Base-by-base conservation (phyloP, 2,329 filamentous ascomycete species). In the Apiospora arundinis region DNA sequence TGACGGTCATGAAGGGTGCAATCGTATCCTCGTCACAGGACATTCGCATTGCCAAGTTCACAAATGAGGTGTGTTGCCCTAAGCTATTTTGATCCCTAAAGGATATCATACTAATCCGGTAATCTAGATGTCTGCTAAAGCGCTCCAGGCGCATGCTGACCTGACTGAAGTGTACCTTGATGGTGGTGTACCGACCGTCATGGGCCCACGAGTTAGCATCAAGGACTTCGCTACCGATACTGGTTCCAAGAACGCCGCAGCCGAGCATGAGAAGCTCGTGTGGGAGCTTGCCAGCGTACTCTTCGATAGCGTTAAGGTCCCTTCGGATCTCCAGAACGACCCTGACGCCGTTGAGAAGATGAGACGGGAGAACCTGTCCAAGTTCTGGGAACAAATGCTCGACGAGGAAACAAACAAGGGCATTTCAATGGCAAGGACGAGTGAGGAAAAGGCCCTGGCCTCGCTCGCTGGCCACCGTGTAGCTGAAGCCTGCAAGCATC, bases 221-320 rank as follows among this genome's bases (percentile, higher is more conserved):
- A 83, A 83, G 21, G 81, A 86, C 12, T 83, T 91, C 70, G 84
- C 84, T 72, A 52, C 73, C 7, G 73, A 77, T 4, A 79, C 79
- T 70, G 82, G 82, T 18, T 72, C 73, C 37, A 79, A 76, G 69
- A 80, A 78, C 74, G 82, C 84, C 21, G 85, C 85, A 28, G 85
- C 81, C 70, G 81, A 84, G 25, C 89, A 94, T 71, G 94, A 97
- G 81, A 90, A 91, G 77, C 86, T 90, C 18, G 90, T 96, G 0
- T 99, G 97, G 96, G 89, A 94, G 73, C 86, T 99, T 46, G 92
- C 94, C 0, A 93, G 93, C 71, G 91, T 98, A 48, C 87, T 99
- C 4, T 99, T 97, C 78, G 95, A 97, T 74, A 86, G 91, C n/a
- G 73, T 90, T 14, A 83, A 83, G 21, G 78, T 87, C 42, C 81